Evolutionary conservation across 768 basidiomycete species (phyloP), one percentile per base, ranked within the genome.

Genomic region (Podaxis sp.): DNA sequence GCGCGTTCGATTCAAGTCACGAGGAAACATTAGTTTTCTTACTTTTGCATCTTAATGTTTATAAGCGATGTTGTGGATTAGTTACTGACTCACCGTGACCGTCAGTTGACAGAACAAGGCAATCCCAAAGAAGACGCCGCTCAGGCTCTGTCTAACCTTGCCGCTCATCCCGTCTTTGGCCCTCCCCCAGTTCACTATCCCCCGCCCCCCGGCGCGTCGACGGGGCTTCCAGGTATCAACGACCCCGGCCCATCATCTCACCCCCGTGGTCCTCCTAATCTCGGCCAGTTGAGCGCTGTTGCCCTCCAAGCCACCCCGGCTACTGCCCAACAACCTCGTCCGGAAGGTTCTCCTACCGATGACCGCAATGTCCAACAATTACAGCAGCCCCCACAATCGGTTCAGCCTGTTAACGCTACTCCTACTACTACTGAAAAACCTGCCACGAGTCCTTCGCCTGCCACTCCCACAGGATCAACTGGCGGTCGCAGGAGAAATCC

Each of bases 221-320:
- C 66, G 24, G 82, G 79, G 1, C 69, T 85, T 33, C 80, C 85
- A 17, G 81, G 81, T 19, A 81, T 87, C 53, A 82, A 82, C 39
- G 87, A 90, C 64, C 86, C 87, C 2, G 88, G 88, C 7, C 87
- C 88, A n/a, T 89, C 88, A 3, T 87, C 87, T 0, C 88, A 89
- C 67, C 87, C 87, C 4, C 83, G 84, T 4, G 88, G 87, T 0
- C 87, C 87, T 2, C 88, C 87, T 4, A 84, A 82, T 61, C 76
- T 87, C 1, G 85, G 84, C 12, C 87, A 87, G 59, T 75, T 87
- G 64, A 82, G 83, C 38, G 81, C 82, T 0, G 82, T 82, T 19
- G 82, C 80, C 0, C 77, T 84, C 70, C 82, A 82, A 61, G 77
- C 81, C 5, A 68, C 77, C 13, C 77, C 80, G 42, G 73, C 69